Base-by-base conservation (phyloP, 192 early-diverging fungal species). In the Globomyces pollinis-pini region DNA sequence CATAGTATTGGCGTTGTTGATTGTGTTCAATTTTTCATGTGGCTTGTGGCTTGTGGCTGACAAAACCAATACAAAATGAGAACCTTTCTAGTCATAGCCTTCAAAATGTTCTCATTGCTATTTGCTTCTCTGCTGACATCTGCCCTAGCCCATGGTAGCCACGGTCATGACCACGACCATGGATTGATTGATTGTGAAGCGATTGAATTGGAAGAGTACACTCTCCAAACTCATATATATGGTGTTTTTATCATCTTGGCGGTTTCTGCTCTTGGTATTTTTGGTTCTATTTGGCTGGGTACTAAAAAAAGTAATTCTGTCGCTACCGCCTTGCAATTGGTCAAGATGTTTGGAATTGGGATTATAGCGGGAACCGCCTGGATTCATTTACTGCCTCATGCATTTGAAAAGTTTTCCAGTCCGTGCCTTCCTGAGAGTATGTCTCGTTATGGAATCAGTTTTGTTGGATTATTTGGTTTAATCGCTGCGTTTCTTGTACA, bases 321-420 rank as follows among this genome's bases (percentile, higher is more conserved):
- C n/a, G n/a, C n/a, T n/a, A n/a, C n/a, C n/a, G n/a, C n/a, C n/a
- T 26, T 47, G 23, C 44, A 47, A 12, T 9, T 47, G 6, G 23
- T 76, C 38, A 80, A 80, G 61, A 43, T 80, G 16, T 80, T 80
- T 66, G 74, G 78, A 39, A 57, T 57, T 24, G 78, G 78, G 20
- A 70, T 75, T 41, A 75, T 80, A 41, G 34, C 60, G 4, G 66
- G 67, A 28, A 75, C 73, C 1, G 74, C 74, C 29, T 70, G 59
- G 47, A 65, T 80, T 34, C 75, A 77, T 60, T 51, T 80, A 38
- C 61, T 77, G 3, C 53, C 53, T 23, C 29, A 55, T 41, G 53
- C 53, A 26, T 55, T 55, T n/a, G 21, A 20, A 13, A 20, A 36
- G 23, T 55, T 55, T 34, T 55, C 53, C 13, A 55, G 29, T 24